These are phyloP conservation scores for Brassica nigra DNA, from an alignment of 345 rosid genomes.

Conservation along the genomic window DNA sequence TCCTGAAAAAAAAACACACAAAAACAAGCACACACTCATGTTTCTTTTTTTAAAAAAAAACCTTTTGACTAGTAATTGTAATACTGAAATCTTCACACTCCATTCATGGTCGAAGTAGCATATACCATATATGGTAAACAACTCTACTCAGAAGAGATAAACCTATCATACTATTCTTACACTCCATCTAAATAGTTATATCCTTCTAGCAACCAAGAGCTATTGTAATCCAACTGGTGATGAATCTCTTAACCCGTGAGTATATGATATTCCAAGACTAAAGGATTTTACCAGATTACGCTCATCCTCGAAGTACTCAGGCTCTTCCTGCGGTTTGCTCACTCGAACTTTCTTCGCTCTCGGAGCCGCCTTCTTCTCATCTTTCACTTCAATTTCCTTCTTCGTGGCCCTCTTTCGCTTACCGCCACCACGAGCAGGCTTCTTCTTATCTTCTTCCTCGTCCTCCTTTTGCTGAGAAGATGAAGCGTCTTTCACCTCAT, in stretches of 20 bases:
- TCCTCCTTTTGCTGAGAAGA: slow-evolving; percentile 13
- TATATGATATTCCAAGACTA: background rate
- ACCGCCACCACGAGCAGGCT: slow-evolving; percentile 25
- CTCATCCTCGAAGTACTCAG: slow-evolving; percentile 79
- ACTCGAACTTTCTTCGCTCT: slow-evolving; percentile 58
- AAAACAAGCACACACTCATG: background rate
- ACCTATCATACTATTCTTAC: background rate
- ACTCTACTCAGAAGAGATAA: background rate
- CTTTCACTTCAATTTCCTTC: slow-evolving; percentile 15
- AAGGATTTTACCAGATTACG: slow-evolving; percentile 69
- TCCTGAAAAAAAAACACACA: slow-evolving; percentile 48
- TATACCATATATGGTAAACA: background rate
- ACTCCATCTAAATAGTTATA: background rate
- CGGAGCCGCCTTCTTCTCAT: slow-evolving; percentile 42
- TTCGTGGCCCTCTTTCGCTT: slow-evolving; percentile 27
- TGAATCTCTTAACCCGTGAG: background rate
- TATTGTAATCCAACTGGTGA: background rate
- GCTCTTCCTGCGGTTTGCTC: slow-evolving; percentile 57
- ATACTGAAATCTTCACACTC: background rate
- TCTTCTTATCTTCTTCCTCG: slow-evolving; percentile 5
- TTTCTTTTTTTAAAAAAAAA: background rate
- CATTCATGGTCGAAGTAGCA: too few relatives aligned
- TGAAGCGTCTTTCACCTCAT: slow-evolving; percentile 6
- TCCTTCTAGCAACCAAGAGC: background rate
- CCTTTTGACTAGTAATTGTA: background rate